Evolutionary conservation across 257 asterid species (phyloP).

Genomic region (Salvia splendens): DNA sequence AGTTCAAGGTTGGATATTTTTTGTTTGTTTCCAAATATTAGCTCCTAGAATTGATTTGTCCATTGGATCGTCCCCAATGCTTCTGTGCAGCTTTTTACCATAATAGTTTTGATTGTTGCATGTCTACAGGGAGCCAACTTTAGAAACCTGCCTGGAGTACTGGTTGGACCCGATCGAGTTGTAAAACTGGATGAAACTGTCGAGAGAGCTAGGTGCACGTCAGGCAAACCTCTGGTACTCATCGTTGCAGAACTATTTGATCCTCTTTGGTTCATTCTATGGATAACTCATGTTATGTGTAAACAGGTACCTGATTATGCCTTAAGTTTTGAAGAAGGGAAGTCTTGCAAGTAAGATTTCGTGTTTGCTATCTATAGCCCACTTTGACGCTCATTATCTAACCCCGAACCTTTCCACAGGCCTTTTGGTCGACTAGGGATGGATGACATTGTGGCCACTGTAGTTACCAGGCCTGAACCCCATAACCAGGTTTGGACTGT

Average conservation of each 20-base stretch:
- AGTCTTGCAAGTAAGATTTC: conserved; percentile 39
- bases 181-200: conserved; percentile 35
- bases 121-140: conserved; percentile 46
- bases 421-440: conserved; percentile 47
- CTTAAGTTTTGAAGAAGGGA: conserved; percentile 37
- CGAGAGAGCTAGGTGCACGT: conserved; percentile 25
- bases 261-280: not conserved
- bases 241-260: not conserved
- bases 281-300: not conserved
- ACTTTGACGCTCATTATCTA: not conserved
- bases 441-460: conserved; percentile 49
- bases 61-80: not conserved
- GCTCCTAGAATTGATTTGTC: not conserved
- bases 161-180: conserved; percentile 28
- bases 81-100: not conserved
- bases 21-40: not conserved
- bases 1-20: conserved; percentile 33
- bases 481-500: conserved; percentile 42
- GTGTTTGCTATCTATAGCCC: not conserved
- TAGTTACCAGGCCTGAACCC: conserved; percentile 47
- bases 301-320: conserved; percentile 51
- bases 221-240: conserved; percentile 46
- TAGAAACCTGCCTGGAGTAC: conserved; percentile 45
- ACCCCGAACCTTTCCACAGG: conserved; percentile 24
- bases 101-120: not conserved